phyloP scores from a whole-genome alignment of 2,329 filamentous ascomycete genomes.

The Fusarium oligoseptatum region DNA sequence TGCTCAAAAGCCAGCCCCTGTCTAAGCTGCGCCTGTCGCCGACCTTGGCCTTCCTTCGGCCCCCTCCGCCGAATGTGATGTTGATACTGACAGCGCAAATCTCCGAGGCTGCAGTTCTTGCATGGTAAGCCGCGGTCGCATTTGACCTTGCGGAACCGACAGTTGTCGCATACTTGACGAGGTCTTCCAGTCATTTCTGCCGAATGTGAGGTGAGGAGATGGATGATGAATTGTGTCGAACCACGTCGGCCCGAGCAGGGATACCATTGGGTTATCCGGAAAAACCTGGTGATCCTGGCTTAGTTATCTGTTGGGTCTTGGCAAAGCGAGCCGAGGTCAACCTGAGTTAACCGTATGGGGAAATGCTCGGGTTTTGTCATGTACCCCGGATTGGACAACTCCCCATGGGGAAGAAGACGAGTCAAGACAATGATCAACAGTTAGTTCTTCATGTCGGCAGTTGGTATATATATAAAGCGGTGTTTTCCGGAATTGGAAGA shows the following conservation, averaged over 20 bases:
- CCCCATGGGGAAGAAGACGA: not conserved
- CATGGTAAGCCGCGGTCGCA: constrained; percentile 51
- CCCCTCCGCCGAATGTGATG: constrained; percentile 49
- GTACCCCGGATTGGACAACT: constrained; percentile 5
- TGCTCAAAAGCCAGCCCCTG: constrained; percentile 35
- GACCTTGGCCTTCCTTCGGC: constrained; percentile 47
- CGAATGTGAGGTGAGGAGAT: not conserved
- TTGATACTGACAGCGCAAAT: constrained; percentile 49
- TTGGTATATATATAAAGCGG: not conserved
- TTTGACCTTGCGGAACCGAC: constrained; percentile 51
- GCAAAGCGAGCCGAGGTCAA: not conserved
- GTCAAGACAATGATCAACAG: constrained; percentile 18
- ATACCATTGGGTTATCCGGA: not conserved
- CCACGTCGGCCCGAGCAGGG: not conserved
- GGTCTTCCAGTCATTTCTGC: constrained; percentile 12
- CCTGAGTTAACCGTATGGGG: constrained; percentile 19
- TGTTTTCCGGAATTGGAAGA: not conserved
- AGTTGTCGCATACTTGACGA: constrained; percentile 48
- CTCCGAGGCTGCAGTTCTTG: constrained; percentile 44
- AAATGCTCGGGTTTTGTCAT: constrained; percentile 23
- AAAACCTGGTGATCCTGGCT: constrained; percentile 6
- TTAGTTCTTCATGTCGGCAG: constrained; percentile 9
- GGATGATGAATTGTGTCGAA: not conserved
- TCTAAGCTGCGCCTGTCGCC: constrained; percentile 46
- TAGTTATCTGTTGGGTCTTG: not conserved